phyloP scores from a whole-genome alignment of 2,329 filamentous ascomycete genomes.

The Fusarium sp. region DNA sequence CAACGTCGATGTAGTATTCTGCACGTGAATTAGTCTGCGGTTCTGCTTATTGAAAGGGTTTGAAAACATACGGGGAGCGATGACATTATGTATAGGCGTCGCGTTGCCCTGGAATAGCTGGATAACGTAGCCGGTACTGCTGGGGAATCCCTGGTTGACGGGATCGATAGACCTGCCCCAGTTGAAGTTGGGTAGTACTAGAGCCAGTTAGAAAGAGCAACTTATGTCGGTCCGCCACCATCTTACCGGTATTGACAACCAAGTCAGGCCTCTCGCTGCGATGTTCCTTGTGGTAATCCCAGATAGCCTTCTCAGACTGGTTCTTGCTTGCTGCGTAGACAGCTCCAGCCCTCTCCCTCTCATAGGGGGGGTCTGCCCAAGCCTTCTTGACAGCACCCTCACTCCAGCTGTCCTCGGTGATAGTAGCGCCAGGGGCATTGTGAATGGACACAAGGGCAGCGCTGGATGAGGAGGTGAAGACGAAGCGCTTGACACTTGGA shows the following conservation, averaged over 20 bases:
- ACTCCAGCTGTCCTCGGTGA: constrained; percentile 52
- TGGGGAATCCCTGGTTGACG: constrained; percentile 37
- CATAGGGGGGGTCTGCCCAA: constrained; percentile 55
- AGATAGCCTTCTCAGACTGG: constrained; percentile 54
- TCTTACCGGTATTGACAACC: constrained; percentile 45
- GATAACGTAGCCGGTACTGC: constrained; percentile 40
- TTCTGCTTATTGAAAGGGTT: fast-evolving
- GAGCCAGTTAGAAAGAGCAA: fast-evolving
- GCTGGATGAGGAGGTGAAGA: constrained; percentile 45
- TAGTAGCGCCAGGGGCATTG: not conserved
- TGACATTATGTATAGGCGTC: not conserved
- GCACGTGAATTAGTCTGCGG: fast-evolving
- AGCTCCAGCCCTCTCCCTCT: constrained; percentile 38
- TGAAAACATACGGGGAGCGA: constrained; percentile 16
- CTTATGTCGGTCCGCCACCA: fast-evolving
- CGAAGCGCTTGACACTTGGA: constrained; percentile 56
- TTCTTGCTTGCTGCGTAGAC: constrained; percentile 58
- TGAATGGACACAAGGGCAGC: not conserved
- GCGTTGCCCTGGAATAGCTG: constrained; percentile 44
- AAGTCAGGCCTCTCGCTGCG: constrained; percentile 45
- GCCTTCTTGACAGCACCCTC: constrained; percentile 52
- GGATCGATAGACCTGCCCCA: constrained; percentile 45
- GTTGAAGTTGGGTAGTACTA: constrained; percentile 50
- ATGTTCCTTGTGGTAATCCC: constrained; percentile 53
- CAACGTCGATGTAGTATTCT: constrained; percentile 63